Conservation (phyloP, 768 basidiomycete genomes). For the Crassisporium funariophilum region DNA sequence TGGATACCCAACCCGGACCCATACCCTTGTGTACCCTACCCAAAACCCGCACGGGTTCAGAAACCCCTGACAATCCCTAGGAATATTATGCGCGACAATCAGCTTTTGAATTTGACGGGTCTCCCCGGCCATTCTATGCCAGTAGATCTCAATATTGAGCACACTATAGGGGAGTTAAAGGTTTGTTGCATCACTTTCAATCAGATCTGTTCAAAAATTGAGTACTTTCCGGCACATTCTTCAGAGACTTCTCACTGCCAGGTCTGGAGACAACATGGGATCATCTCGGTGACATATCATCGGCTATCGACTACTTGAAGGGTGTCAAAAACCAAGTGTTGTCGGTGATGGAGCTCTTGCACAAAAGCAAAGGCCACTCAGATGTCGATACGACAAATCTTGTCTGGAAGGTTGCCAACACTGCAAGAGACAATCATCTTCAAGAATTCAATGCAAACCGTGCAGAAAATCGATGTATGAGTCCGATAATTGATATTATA, state of each 20-base stretch:
- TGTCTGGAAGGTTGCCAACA: conserved; percentile 23
- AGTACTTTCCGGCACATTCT: not conserved
- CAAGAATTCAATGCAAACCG: conserved; percentile 5
- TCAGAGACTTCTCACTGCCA: conserved; percentile 24
- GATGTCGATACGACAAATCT: conserved; percentile 15
- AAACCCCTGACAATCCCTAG: conserved; percentile 19
- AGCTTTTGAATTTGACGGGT: conserved; percentile 34
- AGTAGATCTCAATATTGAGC: conserved; percentile 40
- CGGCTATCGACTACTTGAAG: conserved; percentile 25
- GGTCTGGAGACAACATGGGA: conserved; percentile 32
- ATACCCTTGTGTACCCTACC: no score
- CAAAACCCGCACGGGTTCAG: no score
- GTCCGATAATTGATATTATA: conserved; percentile 15
- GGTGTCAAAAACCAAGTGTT: conserved; percentile 26
- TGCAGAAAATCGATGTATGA: conserved; percentile 2
- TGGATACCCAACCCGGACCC: no score
- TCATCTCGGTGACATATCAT: conserved; percentile 30
- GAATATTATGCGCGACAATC: conserved; percentile 37
- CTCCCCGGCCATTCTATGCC: conserved; percentile 35
- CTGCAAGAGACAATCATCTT: conserved; percentile 11
- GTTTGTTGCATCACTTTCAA: conserved; percentile 13
- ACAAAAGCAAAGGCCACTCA: conserved; percentile 27
- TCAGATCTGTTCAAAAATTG: no score
- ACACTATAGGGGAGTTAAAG: conserved; percentile 36
- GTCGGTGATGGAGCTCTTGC: conserved; percentile 12